Evolutionary conservation across 352 stramenopile species (phyloP), one percentile per base, ranked within the genome.

Genomic region (Globisporangium splendens): DNA sequence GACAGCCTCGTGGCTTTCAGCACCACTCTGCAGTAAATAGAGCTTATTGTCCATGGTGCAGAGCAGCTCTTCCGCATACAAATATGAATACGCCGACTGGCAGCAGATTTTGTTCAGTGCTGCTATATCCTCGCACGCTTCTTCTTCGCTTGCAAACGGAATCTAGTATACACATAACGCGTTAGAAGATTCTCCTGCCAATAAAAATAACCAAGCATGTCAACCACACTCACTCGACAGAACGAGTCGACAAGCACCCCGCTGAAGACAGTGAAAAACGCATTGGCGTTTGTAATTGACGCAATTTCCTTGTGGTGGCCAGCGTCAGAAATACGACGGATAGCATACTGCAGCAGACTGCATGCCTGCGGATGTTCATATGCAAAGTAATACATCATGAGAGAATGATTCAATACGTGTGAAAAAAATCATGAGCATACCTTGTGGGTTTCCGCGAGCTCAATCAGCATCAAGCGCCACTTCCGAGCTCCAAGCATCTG

Each of bases 221-320:
- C 12, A 31, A 54, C 41, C 3, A 38, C 0, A 62, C 65, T 61
- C 71, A 94, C 83, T 54, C 86, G 74, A 46, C 80, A 84, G 24
- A 93, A 90, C 0, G 78, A 68, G 55, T 95, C 86, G 22, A 89
- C 62, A 1, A 95, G 54, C 22, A 95, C 81, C 13, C 83, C 86
- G 47, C 78, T 92, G 58, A 93, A 95, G 21, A 95, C 86, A 24
- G 83, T 75, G 57, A 95, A 95, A 50, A 95, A 91, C 8, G 83
- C 80, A 56, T 90, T 91, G 6, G 86, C 86, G 49, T 81, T 93
- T 14, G 83, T 80, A 35, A 91, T 92, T 0, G 86, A 93, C 3
- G 86, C 86, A 52, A 95, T 93, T 50, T 95, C 86, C 55, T 95
- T 93, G 75, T 95, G 86, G 48, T 95, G 79, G 0, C 86, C 86